Base-by-base conservation (phyloP, 352 stramenopile genomes). In the Globisporangium takayamanum region DNA sequence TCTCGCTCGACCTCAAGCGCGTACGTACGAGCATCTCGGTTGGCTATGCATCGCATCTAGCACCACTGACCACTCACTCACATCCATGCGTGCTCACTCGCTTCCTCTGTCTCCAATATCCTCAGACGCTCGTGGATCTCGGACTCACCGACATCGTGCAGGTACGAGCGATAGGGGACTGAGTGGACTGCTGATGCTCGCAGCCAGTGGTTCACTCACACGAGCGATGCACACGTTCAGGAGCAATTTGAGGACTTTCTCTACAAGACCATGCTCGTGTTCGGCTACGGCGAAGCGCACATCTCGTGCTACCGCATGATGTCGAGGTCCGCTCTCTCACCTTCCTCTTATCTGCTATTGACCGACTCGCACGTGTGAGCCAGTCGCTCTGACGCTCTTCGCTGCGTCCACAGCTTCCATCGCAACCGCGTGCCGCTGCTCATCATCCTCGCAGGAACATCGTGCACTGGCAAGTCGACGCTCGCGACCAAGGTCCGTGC, bases 191-290 rank as follows among this genome's bases (percentile, higher is more conserved):
- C 5, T 0, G n/a, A 41, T 53, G 25, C 2, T 12, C 6, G 18
- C 39, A 45, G 39, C 39, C 28, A 25, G 2, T 45, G 28, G 5
- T 26, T n/a, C 16, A 14, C 14, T 22, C 11, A n/a, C 22, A n/a
- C 8, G 44, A 50, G 26, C 2, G n/a, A 25, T 37, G n/a, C 39
- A 5, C 33, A 52, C 25, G 53, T 28, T 28, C 54, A 88, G 80
- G 85, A 95, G 55, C 83, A 93, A 75, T 95, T 95, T 58, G 85
- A 95, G 59, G 84, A 95, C 55, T 95, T 95, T 64, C 60, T 95
- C 57, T 95, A 95, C 73, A 95, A 95, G 68, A 95, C 85, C 8
- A 91, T 95, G 81, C 72, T 89, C 46, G 83, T 92, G 11, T 95
- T 93, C 48, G 83, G 83, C n/a, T 95, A 95, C 63, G 81, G 83